Conservation (phyloP, 768 basidiomycete species). For the Lactifluus echinatus region DNA sequence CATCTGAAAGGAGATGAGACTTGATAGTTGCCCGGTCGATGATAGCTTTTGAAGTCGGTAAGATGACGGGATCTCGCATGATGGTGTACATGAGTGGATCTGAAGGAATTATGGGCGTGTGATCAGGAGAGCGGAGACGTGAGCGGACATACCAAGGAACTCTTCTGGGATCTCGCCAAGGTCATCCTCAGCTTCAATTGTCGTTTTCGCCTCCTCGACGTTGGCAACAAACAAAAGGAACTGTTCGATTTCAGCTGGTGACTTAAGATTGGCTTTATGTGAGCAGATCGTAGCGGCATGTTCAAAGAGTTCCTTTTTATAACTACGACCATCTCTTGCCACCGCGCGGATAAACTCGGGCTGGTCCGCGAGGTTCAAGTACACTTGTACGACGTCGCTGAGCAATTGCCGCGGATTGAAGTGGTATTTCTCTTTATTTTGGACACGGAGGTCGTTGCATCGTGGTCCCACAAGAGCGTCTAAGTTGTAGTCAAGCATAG, state of each 20-base stretch:
- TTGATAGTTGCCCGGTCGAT: constrained; percentile 92
- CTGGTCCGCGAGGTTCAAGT: constrained; percentile 77
- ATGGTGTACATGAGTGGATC: constrained; percentile 86
- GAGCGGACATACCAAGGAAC: constrained; percentile 61
- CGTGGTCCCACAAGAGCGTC: constrained; percentile 82
- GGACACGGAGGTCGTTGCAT: constrained; percentile 78
- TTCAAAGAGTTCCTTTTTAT: constrained; percentile 76
- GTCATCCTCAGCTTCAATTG: constrained; percentile 83
- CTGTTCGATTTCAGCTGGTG: constrained; percentile 63
- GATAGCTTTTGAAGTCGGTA: constrained; percentile 73
- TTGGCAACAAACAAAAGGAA: constrained; percentile 63
- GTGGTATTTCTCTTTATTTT: constrained; percentile 78
- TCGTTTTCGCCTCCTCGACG: constrained; percentile 77
- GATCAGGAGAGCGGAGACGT: constrained; percentile 8
- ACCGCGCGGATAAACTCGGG: constrained; percentile 76
- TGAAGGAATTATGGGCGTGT: constrained; percentile 26
- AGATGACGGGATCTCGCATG: constrained; percentile 90
- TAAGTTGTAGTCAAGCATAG: constrained; percentile 94
- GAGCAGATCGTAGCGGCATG: constrained; percentile 60
- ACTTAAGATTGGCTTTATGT: constrained; percentile 58
- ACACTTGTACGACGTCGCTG: constrained; percentile 83
- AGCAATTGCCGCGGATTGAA: constrained; percentile 81
- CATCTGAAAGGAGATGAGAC: constrained; percentile 84
- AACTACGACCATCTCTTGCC: constrained; percentile 91
- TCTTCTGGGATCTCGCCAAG: constrained; percentile 92